Conservation (phyloP, 2,329 filamentous ascomycete genomes). For the Fusarium incarnatum region DNA sequence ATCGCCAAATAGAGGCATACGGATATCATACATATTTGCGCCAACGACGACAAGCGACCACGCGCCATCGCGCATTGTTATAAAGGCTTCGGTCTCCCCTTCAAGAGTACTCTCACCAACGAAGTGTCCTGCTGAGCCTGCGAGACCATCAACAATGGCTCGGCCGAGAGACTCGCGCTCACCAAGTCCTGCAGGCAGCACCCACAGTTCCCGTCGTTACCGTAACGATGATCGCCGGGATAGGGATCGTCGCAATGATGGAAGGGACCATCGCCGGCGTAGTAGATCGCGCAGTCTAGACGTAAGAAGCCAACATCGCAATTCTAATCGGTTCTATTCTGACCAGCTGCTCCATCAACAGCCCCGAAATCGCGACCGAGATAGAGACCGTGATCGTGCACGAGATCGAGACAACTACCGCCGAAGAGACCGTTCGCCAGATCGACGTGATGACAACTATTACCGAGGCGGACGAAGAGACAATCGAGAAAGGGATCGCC, state of each 20-base stretch:
- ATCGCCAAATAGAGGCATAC: not conserved
- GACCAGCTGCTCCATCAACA: constrained; percentile 55
- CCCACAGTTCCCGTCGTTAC: constrained; percentile 76
- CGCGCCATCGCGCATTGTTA: constrained; percentile 38
- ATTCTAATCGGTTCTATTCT: constrained; percentile 51
- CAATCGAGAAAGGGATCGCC: constrained; percentile 66
- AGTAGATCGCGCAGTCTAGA: constrained; percentile 73
- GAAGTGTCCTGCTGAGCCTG: constrained; percentile 56
- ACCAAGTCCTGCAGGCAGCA: constrained; percentile 94
- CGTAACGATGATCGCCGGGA: constrained; percentile 70
- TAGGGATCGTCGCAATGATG: constrained; percentile 63
- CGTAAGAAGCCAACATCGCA: constrained; percentile 59
- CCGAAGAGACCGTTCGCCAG: constrained; percentile 76
- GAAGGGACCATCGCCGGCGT: constrained; percentile 65
- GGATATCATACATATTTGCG: constrained; percentile 12
- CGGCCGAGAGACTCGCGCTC: constrained; percentile 79
- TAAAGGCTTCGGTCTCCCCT: constrained; percentile 35
- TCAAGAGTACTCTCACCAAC: constrained; percentile 56
- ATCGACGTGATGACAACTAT: constrained; percentile 73
- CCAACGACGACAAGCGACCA: constrained; percentile 16
- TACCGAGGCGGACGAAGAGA: constrained; percentile 73
- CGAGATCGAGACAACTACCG: constrained; percentile 68
- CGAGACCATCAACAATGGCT: constrained; percentile 64
- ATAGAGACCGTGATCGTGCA: constrained; percentile 65
- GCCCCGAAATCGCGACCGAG: constrained; percentile 70